Percentiles rank a stretch among this genome's conserved stretches.
phyloP scores from a whole-genome alignment of 257 asterid genomes.

The Parsonsia alboflavescens region DNA sequence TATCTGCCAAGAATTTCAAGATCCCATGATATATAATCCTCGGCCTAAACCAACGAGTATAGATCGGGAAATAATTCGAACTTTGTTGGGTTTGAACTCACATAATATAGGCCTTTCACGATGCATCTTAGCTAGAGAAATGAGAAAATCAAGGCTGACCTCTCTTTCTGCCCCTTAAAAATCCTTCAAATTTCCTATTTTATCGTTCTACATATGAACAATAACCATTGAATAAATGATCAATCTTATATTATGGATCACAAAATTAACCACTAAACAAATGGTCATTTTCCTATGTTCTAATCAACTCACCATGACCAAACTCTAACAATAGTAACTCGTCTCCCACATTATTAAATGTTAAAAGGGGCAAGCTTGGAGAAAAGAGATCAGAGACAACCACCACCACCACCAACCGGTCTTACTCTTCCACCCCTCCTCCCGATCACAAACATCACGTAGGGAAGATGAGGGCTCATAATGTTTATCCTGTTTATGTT shows the following conservation, averaged over 20 bases:
- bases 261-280: too few species aligned
- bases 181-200: background rate
- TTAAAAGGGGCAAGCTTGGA: slow-evolving; percentile 14
- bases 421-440: too few species aligned
- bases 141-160: slow-evolving; percentile 29
- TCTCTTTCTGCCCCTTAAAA: background rate
- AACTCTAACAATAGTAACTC: too few species aligned
- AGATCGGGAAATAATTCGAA: too few species aligned
- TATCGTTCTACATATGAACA: background rate
- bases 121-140: background rate
- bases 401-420: too few species aligned
- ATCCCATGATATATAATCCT: too few species aligned
- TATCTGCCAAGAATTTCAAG: background rate
- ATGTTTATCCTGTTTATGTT: background rate
- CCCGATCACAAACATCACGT: too few species aligned
- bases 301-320: too few species aligned
- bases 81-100: too few species aligned
- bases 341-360: too few species aligned
- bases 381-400: slow-evolving; percentile 10
- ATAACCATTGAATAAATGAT: background rate
- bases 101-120: background rate
- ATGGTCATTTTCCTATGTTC: too few species aligned
- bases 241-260: background rate
- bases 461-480: background rate
- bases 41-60: too few species aligned